Percentiles rank a stretch among this genome's conserved stretches.
phyloP scores from a whole-genome alignment of 176 grass and related monocot species.

The Paspalum vaginatum region DNA sequence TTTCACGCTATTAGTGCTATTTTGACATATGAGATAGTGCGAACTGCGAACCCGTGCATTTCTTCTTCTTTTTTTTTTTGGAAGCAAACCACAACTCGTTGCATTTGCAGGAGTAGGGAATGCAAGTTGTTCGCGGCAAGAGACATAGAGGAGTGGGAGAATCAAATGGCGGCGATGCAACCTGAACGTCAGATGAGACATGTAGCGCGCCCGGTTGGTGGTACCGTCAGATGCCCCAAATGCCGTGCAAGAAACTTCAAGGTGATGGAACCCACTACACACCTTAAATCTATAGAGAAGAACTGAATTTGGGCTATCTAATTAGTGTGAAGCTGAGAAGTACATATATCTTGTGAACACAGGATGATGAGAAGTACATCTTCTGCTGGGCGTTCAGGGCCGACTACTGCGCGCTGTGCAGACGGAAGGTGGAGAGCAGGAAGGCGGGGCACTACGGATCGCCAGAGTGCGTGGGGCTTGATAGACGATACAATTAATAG shows the following conservation, averaged over 20 bases:
- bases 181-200: background rate
- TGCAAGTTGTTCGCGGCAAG: slow-evolving; percentile 23
- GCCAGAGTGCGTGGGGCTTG: slow-evolving; percentile 21
- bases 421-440: slow-evolving; percentile 15
- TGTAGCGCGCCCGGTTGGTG: background rate
- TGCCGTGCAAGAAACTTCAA: slow-evolving; percentile 41
- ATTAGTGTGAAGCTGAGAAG: background rate
- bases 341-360: background rate
- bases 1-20: background rate
- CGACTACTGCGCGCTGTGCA: slow-evolving; percentile 47
- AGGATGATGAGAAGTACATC: slow-evolving; percentile 50
- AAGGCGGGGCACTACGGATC: slow-evolving; percentile 27
- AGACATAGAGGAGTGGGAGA: slow-evolving; percentile 35
- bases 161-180: slow-evolving; percentile 11
- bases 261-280: background rate
- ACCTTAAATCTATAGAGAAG: background rate
- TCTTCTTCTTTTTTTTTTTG: no score
- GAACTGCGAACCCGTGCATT: background rate
- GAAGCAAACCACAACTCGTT: background rate
- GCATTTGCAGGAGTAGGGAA: background rate
- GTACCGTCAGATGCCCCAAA: slow-evolving; percentile 37
- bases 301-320: background rate
- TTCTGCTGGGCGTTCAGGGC: slow-evolving; percentile 61
- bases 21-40: background rate
- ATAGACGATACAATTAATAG: no score